Evolutionary conservation across 73 alveolate genomes (phyloP).

Genomic region (Tetrahymena thermophila): DNA sequence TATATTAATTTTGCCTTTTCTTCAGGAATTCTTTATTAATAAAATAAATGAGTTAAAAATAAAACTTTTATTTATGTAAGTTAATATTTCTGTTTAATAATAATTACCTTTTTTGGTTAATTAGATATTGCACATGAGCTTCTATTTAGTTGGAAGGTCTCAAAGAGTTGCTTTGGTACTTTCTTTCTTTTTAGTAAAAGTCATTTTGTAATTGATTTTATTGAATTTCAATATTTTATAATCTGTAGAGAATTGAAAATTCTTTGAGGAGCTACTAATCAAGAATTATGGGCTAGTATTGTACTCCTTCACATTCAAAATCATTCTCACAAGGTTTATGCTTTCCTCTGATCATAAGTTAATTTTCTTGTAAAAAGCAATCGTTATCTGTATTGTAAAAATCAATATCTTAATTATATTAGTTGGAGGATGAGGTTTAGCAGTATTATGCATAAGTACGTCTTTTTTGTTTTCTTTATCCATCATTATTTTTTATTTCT

Average conservation of each 20-base stretch:
- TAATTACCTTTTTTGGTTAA: not conserved
- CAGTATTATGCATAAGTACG: not conserved
- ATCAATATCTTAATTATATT: not conserved
- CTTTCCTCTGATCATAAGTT: not conserved
- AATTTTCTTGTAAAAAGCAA: not conserved
- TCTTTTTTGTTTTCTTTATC: not conserved
- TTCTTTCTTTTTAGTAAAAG: not conserved
- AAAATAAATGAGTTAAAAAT: not conserved
- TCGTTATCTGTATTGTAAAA: not conserved
- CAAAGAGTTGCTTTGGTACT: not conserved
- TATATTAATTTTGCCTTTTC: not conserved
- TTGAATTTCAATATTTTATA: not conserved
- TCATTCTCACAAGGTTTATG: not conserved
- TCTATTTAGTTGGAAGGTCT: not conserved
- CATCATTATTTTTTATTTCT: not conserved
- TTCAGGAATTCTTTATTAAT: not conserved
- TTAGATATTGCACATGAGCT: not conserved
- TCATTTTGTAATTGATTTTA: not conserved
- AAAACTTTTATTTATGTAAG: not conserved
- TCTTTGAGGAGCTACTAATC: not conserved
- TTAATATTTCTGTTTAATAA: not conserved
- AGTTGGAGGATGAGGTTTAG: not conserved
- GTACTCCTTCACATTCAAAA: not conserved
- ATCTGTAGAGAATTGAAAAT: not conserved
- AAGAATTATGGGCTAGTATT: not conserved